Percentiles rank a stretch among this genome's conserved stretches.
Conservation (phyloP, 768 basidiomycete species). For the Panus rudis region DNA sequence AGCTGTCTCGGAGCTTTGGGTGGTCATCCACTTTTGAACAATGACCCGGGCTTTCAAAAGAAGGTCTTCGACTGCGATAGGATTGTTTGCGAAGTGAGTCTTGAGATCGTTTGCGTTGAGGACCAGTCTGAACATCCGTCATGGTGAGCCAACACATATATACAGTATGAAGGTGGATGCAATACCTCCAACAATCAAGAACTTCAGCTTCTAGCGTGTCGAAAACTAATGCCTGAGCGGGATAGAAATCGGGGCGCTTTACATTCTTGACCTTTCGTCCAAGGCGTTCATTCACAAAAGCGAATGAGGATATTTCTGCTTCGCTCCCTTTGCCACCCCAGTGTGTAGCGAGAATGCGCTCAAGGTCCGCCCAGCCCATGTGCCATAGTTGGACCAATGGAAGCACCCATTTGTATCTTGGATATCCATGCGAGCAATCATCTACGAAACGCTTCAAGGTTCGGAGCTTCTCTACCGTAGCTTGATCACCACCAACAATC, state of each 20-base stretch:
- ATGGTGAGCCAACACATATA: no score
- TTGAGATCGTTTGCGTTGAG: not conserved
- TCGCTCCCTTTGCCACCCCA: not conserved
- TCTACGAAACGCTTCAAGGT: not conserved
- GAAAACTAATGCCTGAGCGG: not conserved
- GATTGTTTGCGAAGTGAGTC: not conserved
- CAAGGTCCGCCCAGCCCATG: conserved; percentile 7
- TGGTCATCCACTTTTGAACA: not conserved
- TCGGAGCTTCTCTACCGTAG: conserved; percentile 3
- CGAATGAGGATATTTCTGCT: not conserved
- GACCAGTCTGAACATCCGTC: not conserved
- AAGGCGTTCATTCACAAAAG: conserved; percentile 1
- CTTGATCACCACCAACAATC: conserved; percentile 5
- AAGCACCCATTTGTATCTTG: not conserved
- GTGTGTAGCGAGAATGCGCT: conserved; percentile 2
- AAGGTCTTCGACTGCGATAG: not conserved
- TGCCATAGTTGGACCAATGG: conserved; percentile 5
- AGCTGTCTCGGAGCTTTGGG: not conserved
- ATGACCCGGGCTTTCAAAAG: not conserved
- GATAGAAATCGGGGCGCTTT: conserved; percentile 3
- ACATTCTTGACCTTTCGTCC: conserved; percentile 5
- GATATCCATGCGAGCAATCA: conserved; percentile 1
- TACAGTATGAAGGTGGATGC: no score
- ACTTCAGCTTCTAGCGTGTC: not conserved
- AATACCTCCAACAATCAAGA: not conserved